Conservation (phyloP, 192 early-diverging fungal genomes). For the Coemansia sp. region DNA sequence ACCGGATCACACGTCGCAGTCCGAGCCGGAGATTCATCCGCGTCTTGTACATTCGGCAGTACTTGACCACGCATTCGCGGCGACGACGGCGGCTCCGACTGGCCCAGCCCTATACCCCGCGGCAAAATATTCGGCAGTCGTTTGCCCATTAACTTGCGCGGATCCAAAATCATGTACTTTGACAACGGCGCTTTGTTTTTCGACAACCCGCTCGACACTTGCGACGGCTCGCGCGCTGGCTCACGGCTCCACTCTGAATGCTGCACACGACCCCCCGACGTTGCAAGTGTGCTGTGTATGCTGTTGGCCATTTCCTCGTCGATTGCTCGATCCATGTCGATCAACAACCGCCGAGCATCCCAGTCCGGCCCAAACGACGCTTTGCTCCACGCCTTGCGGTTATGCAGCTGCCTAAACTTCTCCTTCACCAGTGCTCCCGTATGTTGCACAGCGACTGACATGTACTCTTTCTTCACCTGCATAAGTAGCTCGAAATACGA, state of each 20-base stretch:
- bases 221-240: background rate
- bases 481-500: conserved; percentile 56
- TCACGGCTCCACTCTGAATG: background rate
- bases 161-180: conserved; percentile 55
- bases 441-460: conserved; percentile 51
- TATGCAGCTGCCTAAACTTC: conserved; percentile 54
- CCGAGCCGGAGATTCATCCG: background rate
- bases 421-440: conserved; percentile 56
- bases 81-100: conserved; percentile 13
- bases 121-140: conserved; percentile 41
- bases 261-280: background rate
- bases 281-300: conserved; percentile 5
- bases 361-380: conserved; percentile 49
- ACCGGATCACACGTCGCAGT: conserved; percentile 1
- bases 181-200: conserved; percentile 38
- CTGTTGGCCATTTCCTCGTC: conserved; percentile 37
- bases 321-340: conserved; percentile 46
- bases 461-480: conserved; percentile 56
- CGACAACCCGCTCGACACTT: background rate
- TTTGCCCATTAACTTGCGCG: conserved; percentile 54
- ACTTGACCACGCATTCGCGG: background rate
- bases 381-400: conserved; percentile 54
- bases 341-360: conserved; percentile 44
- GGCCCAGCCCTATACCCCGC: conserved; percentile 2
- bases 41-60: background rate